A percentile compares a stretch with the other conserved stretches of the same genome.
Evolutionary conservation across 345 rosid species (phyloP).

Genomic region (Brassica juncea): DNA sequence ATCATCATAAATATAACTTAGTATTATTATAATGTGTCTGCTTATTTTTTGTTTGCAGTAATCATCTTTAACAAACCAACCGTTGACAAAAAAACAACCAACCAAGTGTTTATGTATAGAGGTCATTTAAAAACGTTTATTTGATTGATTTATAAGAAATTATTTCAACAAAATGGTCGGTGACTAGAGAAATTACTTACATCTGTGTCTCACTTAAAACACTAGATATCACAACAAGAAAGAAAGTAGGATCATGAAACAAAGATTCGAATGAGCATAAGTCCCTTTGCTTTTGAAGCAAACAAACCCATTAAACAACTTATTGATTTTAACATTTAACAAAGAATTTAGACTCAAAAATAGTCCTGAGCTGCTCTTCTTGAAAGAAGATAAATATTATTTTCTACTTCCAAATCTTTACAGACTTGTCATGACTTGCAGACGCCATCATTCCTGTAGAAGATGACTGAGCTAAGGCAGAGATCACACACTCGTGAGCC

Average conservation of each 20-base stretch:
- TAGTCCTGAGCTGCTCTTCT: slow-evolving; percentile 27
- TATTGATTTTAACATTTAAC: slow-evolving; percentile 21
- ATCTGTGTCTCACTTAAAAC: slow-evolving; percentile 12
- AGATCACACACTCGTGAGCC: slow-evolving; percentile 78
- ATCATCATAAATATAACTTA: too few relatives aligned
- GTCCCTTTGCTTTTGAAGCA: slow-evolving; percentile 12
- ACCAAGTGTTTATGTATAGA: too few relatives aligned
- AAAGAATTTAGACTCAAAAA: slow-evolving; percentile 32
- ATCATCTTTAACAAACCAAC: too few relatives aligned
- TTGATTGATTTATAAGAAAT: too few relatives aligned
- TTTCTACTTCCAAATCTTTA: slow-evolving; percentile 83
- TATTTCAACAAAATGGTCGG: too few relatives aligned
- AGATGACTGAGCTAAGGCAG: slow-evolving; percentile 76
- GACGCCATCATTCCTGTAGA: slow-evolving; percentile 79
- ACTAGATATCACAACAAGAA: slow-evolving; percentile 13
- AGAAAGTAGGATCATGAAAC: slow-evolving; percentile 18
- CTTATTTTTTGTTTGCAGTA: too few relatives aligned
- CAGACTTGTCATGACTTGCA: slow-evolving; percentile 87
- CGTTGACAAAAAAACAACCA: too few relatives aligned
- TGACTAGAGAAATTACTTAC: not conserved
- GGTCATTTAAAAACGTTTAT: too few relatives aligned
- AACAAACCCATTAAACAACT: slow-evolving; percentile 30
- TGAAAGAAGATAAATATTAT: slow-evolving; percentile 1
- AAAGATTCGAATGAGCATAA: slow-evolving; percentile 9
- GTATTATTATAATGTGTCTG: too few relatives aligned